Percentiles rank a stretch among this genome's conserved stretches.
Conservation (phyloP, 2,329 filamentous ascomycete genomes). For the Simplicillium aogashimaense region DNA sequence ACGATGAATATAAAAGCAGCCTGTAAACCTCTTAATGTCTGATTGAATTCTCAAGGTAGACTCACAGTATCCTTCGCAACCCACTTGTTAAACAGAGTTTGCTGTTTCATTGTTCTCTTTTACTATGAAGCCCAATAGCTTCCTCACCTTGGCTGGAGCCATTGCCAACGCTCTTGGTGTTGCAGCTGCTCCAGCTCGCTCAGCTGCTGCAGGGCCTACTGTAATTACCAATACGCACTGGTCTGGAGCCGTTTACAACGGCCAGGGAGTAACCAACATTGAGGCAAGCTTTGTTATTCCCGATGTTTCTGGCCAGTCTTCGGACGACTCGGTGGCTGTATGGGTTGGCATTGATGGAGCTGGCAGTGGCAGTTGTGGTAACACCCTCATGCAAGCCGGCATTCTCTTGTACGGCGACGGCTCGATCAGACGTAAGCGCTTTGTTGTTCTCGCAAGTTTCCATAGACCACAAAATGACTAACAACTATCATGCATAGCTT, state of each 20-base stretch:
- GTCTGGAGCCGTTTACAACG: not conserved
- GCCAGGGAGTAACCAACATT: not conserved
- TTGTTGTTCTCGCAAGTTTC: not conserved
- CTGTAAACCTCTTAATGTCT: no score
- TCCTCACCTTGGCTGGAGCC: not conserved
- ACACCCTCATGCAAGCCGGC: constrained; percentile 1
- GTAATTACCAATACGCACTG: not conserved
- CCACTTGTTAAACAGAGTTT: no score
- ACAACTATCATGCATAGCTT: not conserved
- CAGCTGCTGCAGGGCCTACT: not conserved
- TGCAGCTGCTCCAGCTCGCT: not conserved
- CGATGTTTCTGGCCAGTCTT: not conserved
- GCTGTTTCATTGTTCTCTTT: not conserved
- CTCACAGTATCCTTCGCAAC: no score
- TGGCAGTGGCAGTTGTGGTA: not conserved
- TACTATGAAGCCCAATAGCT: not conserved
- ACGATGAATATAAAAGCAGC: no score
- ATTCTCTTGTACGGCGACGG: constrained; percentile 1
- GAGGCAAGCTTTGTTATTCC: constrained; percentile 1
- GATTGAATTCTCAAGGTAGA: no score
- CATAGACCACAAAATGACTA: not conserved
- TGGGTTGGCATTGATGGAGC: constrained; percentile 2
- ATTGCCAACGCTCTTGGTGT: not conserved
- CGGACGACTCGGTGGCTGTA: not conserved
- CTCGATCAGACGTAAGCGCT: not conserved